These are phyloP conservation scores for Conoideocrella luteorostrata DNA, from an alignment of 2,329 filamentous ascomycete genomes.

Conservation along the genomic window DNA sequence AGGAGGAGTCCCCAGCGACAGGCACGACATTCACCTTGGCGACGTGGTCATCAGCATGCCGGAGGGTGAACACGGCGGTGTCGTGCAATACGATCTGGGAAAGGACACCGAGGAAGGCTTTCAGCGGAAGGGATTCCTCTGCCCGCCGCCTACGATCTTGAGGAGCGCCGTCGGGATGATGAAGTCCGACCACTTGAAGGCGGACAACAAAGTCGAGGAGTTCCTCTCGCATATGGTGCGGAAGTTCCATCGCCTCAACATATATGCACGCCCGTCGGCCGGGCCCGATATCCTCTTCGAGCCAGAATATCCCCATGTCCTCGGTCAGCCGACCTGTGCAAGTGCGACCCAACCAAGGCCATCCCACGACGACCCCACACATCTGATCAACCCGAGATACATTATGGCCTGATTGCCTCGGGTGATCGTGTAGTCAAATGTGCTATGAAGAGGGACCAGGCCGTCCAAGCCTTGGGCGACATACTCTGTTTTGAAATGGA, in stretches of 20 bases:
- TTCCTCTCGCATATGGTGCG: conserved; percentile 1
- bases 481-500: conserved; percentile 16
- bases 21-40: conserved; percentile 23
- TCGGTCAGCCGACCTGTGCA: background rate
- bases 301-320: conserved; percentile 8
- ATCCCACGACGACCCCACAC: conserved; percentile 5
- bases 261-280: conserved; percentile 10
- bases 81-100: conserved; percentile 17
- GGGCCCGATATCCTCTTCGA: conserved; percentile 12
- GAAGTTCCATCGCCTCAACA: conserved; percentile 6
- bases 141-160: conserved; percentile 9
- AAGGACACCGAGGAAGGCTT: conserved; percentile 11
- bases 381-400: conserved; percentile 7
- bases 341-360: conserved; percentile 7
- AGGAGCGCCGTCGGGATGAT: conserved; percentile 13
- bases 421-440: conserved; percentile 11
- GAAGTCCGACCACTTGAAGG: conserved; percentile 13
- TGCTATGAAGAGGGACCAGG: background rate
- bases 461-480: background rate
- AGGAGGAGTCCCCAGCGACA: conserved; percentile 12
- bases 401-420: conserved; percentile 15
- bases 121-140: conserved; percentile 14
- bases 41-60: conserved; percentile 16
- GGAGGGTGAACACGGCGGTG: conserved; percentile 5
- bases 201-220: conserved; percentile 10